Evolutionary conservation across 345 rosid species (phyloP), one percentile per base, ranked within the genome.

Genomic region (Boechera retrofracta): DNA sequence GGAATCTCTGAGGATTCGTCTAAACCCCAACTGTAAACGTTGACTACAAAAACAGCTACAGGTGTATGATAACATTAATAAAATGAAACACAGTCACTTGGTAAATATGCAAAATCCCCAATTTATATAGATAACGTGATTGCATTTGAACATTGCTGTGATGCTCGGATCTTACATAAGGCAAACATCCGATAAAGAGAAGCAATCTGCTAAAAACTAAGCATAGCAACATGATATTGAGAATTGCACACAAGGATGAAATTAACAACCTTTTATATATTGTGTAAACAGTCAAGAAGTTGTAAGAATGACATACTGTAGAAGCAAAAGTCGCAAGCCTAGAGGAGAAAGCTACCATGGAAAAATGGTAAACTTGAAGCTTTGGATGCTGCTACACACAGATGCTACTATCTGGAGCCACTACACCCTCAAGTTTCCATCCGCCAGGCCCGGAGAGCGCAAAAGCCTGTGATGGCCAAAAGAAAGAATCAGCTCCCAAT

Each of bases 401-500:
- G 41, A 78, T 44, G 80, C 61, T 69, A 45, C 83, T 53, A 64
- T 79, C 80, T 24, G 98, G 99, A 79, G 89, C 87, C 76, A 90
- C 92, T 42, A 92, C 79, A 77, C 92, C 94, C 41, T 85, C 89
- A 77, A 95, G 97, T 81, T 88, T 88, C 98, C 99, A 92, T 57
- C 99, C 98, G 1, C 99, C 98, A 62, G 85, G 86, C 69, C 98
- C 98, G 31, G 99, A 93, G 35, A 78, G 29, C 0, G 87, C 74
- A 78, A 95, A 90, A 74, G 99, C 97, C 99, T 95, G 89, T 52
- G 71, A 75, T 38, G 51, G 69, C 42, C 51, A 81, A 70, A 52
- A 57, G 21, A 72, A 24, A 62, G 5, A 52, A 61, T 76, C 21
- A 77, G 79, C 48, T 68, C 42, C 45, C 39, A 53, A 59, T 62